phyloP scores from a whole-genome alignment of 192 early-diverging fungal genomes.

The Backusella tarrabulga region DNA sequence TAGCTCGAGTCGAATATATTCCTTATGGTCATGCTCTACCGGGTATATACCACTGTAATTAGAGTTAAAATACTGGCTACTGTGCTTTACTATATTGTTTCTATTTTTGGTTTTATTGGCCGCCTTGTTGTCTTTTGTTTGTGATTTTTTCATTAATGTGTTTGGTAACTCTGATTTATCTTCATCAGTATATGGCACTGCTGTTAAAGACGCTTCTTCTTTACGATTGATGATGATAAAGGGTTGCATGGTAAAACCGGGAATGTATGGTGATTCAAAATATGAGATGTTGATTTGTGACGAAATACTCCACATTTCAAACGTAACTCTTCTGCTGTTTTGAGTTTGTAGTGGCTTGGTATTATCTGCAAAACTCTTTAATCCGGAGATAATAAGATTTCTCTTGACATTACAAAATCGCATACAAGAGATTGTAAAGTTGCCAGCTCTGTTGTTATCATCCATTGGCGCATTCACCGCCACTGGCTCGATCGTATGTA shows the following conservation, averaged over 20 bases:
- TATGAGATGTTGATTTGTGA: background rate
- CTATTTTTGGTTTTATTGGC: background rate
- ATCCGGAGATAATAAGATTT: background rate
- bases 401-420: conserved; percentile 1
- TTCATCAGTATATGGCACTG: background rate
- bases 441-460: background rate
- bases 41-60: background rate
- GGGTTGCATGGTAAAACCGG: background rate
- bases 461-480: background rate
- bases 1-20: background rate
- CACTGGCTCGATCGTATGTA: background rate
- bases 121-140: background rate
- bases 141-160: background rate
- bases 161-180: background rate
- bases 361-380: background rate
- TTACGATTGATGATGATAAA: background rate
- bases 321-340: background rate
- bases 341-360: background rate
- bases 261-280: background rate
- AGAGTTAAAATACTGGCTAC: background rate
- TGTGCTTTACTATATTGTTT: background rate
- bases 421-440: background rate
- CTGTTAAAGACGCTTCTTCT: background rate
- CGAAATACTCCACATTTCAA: conserved; percentile 3
- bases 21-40: background rate